Conservation (phyloP, 768 basidiomycete genomes). For the Dioszegia crocea region DNA sequence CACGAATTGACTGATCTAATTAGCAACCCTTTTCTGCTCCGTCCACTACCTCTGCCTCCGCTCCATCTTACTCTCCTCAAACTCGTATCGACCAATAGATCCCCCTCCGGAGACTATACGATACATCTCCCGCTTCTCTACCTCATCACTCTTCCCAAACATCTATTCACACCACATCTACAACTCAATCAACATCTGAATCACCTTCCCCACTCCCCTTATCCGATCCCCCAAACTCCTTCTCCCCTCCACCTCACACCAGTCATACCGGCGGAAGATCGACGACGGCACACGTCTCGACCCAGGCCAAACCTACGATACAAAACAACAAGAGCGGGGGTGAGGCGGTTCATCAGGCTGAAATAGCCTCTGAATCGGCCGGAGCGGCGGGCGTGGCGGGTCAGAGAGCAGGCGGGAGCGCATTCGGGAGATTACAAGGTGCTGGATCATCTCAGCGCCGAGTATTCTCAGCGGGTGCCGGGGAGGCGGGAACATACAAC, state of each 20-base stretch:
- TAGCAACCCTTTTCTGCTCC: constrained; percentile 10
- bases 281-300: constrained; percentile 33
- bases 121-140: constrained; percentile 48
- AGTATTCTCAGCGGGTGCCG: neutral
- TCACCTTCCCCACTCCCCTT: constrained; percentile 9
- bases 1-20: constrained; percentile 11
- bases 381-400: constrained; percentile 1
- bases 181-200: neutral
- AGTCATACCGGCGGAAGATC: constrained; percentile 14
- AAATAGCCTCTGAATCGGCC: neutral
- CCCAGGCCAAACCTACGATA: constrained; percentile 32
- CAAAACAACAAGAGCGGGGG: constrained; percentile 4
- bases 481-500: neutral
- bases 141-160: constrained; percentile 36
- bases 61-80: neutral
- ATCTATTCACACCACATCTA: neutral
- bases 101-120: constrained; percentile 41
- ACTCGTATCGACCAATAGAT: constrained; percentile 37
- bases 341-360: constrained; percentile 2
- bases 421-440: constrained; percentile 4
- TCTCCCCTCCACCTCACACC: constrained; percentile 6
- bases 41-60: neutral
- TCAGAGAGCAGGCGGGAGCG: neutral
- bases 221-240: constrained; percentile 15
- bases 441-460: neutral